Percentiles rank a stretch among this genome's conserved stretches.
These are phyloP conservation scores for Cladobotryum mycophilum DNA, from an alignment of 2,329 filamentous ascomycete species.

Conservation along the genomic window DNA sequence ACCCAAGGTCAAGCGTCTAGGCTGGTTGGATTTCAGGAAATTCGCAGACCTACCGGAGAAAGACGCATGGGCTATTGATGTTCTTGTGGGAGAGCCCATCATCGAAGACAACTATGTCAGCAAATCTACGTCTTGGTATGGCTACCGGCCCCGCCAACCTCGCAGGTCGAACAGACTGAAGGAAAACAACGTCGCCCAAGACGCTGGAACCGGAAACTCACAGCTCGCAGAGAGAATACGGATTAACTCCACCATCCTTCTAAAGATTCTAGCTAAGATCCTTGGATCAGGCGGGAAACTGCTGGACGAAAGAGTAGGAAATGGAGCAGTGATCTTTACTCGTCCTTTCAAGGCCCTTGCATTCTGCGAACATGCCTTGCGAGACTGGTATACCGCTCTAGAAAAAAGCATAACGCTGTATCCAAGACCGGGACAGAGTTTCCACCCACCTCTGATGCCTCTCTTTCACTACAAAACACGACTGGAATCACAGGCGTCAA, in stretches of 20 bases:
- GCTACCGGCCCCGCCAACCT: too few species aligned
- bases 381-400: conserved; percentile 1
- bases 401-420: background rate
- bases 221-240: conserved; percentile 2
- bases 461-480: too few species aligned
- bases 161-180: too few species aligned
- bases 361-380: background rate
- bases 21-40: background rate
- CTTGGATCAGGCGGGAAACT: background rate
- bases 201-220: background rate
- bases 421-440: too few species aligned
- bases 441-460: too few species aligned
- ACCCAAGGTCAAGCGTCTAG: too few species aligned
- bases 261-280: background rate
- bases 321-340: background rate
- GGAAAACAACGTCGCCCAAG: too few species aligned
- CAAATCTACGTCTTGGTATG: background rate
- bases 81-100: conserved; percentile 1
- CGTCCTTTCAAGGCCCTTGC: conserved; percentile 6
- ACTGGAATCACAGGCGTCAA: too few species aligned
- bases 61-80: background rate
- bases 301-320: too few species aligned
- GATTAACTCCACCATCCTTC: background rate
- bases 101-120: background rate
- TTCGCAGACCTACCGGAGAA: background rate